Evolutionary conservation across 306 rosid species (phyloP), one percentile per base, ranked within the genome.

Genomic region (Mucuna pruriens): DNA sequence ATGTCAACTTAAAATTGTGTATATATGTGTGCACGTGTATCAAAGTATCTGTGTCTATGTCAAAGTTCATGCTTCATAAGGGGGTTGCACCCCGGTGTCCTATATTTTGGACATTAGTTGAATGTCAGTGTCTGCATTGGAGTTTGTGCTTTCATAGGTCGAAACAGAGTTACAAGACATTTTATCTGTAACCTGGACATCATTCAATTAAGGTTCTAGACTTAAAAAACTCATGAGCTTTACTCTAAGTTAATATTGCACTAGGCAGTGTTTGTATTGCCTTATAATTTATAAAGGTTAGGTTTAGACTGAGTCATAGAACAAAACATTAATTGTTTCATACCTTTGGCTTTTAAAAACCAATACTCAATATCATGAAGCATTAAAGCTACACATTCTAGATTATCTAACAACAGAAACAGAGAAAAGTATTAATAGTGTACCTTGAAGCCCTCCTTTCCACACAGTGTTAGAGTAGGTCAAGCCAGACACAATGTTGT

Each of bases 401-500:
- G 36, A 65, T 64, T 45, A 81, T 33, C n/a, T 79, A 20, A 6
- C 77, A 42, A 19, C 42, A 25, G 7, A 71, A 22, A 26, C 17
- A 36, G 15, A 54, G 54, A 46, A n/a, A 36, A 58, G 16, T 70
- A 20, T 22, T 19, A n/a, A 55, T 19, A 44, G 33, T 45, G 36
- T 77, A 95, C 99, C 98, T 91, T 89, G 90, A 83, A 90, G 60
- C 67, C 97, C 94, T 76, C 88, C 92, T 90, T 91, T 94, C 98
- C 99, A 92, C 55, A 95, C 97, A 38, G 90, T 88, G 85, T 95
- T 95, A 79, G 97, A 86, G 86, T 93, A 93, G 7, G 87, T 54
- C 74, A 95, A 90, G 86, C 99, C 99, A 2, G 96, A 95, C 13
- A 95, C 98, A 72, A 95, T 92, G 92, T 95, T 95, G 90, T 95